Base-by-base conservation (phyloP, 2,329 filamentous ascomycete genomes). In the Myriosclerotinia curreyana region DNA sequence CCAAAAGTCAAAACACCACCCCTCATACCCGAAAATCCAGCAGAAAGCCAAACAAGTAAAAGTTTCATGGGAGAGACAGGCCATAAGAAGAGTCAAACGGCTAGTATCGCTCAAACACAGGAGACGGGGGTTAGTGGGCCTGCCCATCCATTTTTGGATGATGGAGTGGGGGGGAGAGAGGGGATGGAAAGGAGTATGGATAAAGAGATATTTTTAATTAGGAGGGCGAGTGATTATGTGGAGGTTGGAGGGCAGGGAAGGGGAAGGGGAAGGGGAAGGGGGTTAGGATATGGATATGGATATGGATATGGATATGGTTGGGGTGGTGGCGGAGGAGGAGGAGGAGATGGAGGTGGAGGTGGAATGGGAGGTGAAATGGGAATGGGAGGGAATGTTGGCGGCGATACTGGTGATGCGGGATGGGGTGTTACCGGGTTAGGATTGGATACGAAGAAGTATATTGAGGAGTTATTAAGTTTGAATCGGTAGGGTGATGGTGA, bases 371-470 rank as follows among this genome's bases (percentile, higher is more conserved):
- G n/a, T n/a, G n/a, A n/a, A n/a, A n/a, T n/a, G n/a, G n/a, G n/a
- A n/a, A n/a, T n/a, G n/a, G n/a, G n/a, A n/a, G n/a, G n/a, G n/a
- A n/a, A n/a, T n/a, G n/a, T n/a, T n/a, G n/a, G n/a, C n/a, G n/a
- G n/a, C n/a, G n/a, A n/a, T n/a, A n/a, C n/a, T n/a, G n/a, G n/a
- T n/a, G n/a, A 48, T 34, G 34, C 36, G 5, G 60, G 34, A 1
- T 58, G 51, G 60, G 53, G 60, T 12, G 60, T 44, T 11, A 17
- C 52, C 14, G 90, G 89, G 0, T 91, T 93, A 67, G 90, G 90
- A 0, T 82, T 92, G 42, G 90, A 93, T 78, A 91, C 89, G 38
- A 82, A 86, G 74, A 83, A 83, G 73, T 92, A 92, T 75, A 85
- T 92, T 5, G 89, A 92, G 74, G 86, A 86, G 1, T 74, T 93